Conservation (phyloP, 1,284 basidiomycete species). For the Ganoderma sinense region DNA sequence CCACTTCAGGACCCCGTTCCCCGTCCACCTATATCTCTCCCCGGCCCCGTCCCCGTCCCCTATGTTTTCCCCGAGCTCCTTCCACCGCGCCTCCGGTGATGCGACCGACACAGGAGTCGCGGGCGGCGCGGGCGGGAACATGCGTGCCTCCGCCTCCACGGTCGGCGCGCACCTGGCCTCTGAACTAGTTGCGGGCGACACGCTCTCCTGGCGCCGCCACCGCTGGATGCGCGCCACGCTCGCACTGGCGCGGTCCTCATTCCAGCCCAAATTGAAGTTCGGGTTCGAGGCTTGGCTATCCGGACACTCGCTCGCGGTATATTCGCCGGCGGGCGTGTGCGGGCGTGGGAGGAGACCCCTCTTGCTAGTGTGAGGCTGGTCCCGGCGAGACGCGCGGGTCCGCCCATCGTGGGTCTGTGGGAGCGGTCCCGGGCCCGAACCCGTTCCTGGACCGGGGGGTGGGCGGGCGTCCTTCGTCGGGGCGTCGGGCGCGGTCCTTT, state of each 20-base stretch:
- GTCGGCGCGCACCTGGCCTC: neutral
- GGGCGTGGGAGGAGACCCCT: conserved; percentile 7
- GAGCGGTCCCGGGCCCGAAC: neutral
- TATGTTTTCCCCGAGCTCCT: neutral
- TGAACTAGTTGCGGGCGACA: neutral
- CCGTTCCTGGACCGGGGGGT: neutral
- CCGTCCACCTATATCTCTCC: neutral
- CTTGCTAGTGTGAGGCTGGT: conserved; percentile 3
- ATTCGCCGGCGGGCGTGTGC: conserved; percentile 2
- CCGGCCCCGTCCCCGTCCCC: neutral
- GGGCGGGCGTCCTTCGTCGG: neutral
- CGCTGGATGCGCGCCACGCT: conserved; percentile 8
- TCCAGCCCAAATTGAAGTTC: neutral
- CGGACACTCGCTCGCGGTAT: neutral
- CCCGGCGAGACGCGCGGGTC: conserved; percentile 6
- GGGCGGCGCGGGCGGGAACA: conserved; percentile 26
- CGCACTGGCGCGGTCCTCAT: neutral
- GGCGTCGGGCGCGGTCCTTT: neutral
- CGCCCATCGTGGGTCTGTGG: conserved; percentile 4
- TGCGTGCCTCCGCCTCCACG: neutral
- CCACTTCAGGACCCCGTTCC: neutral
- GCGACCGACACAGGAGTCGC: conserved; percentile 23
- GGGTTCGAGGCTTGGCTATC: conserved; percentile 5
- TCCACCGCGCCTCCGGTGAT: neutral
- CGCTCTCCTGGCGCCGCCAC: conserved; percentile 11